phyloP scores from a whole-genome alignment of 306 rosid species.

The Trichosanthes truncata region DNA sequence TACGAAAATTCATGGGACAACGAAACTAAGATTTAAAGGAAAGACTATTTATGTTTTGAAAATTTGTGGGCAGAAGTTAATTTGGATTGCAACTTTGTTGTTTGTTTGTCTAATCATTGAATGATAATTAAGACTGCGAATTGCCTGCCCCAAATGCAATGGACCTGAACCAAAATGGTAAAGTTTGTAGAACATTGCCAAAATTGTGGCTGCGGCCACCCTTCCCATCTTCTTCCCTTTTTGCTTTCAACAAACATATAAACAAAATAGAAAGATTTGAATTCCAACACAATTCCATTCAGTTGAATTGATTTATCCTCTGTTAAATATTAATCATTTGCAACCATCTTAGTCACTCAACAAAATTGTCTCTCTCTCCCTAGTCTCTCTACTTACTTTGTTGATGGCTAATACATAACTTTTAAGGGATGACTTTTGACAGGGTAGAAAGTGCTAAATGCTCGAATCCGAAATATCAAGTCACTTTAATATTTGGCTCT shows the following conservation, averaged over 20 bases:
- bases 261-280: background rate
- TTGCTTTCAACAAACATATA: background rate
- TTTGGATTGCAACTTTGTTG: background rate
- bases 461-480: too few species aligned
- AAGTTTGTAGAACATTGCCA: background rate
- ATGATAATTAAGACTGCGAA: background rate
- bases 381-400: too few species aligned
- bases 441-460: too few species aligned
- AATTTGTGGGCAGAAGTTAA: too few species aligned
- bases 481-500: too few species aligned
- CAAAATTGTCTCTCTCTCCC: background rate
- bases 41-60: too few species aligned
- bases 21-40: too few species aligned
- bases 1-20: too few species aligned
- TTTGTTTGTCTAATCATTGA: background rate
- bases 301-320: too few species aligned
- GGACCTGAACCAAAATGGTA: background rate
- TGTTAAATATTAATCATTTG: too few species aligned
- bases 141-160: background rate
- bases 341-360: background rate
- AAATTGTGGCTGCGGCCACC: background rate
- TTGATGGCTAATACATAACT: background rate
- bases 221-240: background rate
- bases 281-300: background rate
- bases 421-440: too few species aligned